Evolutionary conservation across 2,329 filamentous ascomycete species (phyloP).

Genomic region (Zalaria obscura): DNA sequence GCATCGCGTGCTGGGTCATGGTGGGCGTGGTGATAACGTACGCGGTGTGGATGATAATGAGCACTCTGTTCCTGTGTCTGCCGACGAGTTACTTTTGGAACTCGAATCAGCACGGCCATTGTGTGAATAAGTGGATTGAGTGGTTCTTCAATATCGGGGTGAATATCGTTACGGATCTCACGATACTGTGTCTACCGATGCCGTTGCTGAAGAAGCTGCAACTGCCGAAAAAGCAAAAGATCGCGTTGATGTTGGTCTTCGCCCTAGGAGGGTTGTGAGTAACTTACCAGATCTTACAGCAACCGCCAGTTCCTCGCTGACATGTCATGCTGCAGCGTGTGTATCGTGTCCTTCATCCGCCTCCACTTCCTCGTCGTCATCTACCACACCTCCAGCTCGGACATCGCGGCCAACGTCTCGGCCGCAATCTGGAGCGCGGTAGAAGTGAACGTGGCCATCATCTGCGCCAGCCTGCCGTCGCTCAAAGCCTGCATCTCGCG

Average conservation of each 20-base stretch:
- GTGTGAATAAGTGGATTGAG: conserved; percentile 13
- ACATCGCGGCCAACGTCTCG: conserved; percentile 12
- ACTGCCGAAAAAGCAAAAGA: conserved; percentile 10
- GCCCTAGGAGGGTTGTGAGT: conserved; percentile 14
- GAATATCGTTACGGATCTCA: conserved; percentile 15
- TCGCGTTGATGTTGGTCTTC: conserved; percentile 14
- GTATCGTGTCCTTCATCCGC: conserved; percentile 8
- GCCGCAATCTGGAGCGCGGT: conserved; percentile 13
- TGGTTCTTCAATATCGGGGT: conserved; percentile 10
- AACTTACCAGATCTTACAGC: background rate
- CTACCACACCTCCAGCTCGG: too few relatives aligned
- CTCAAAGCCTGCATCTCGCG: conserved; percentile 13
- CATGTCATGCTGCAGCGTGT: conserved; percentile 3
- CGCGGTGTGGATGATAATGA: conserved; percentile 15
- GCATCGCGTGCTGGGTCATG: conserved; percentile 11
- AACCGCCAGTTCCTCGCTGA: too few relatives aligned
- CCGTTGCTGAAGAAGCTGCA: conserved; percentile 12
- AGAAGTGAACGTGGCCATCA: conserved; percentile 16
- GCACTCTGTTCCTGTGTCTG: conserved; percentile 19
- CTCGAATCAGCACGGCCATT: conserved; percentile 14
- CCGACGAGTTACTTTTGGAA: conserved; percentile 19
- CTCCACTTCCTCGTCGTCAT: conserved; percentile 6
- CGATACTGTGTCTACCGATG: conserved; percentile 15
- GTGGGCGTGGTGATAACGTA: conserved; percentile 14
- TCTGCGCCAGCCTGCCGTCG: conserved; percentile 14